Evolutionary conservation across 139 green algal genomes (phyloP), one percentile per base, ranked within the genome.

Genomic region (Marvania coccoides): DNA sequence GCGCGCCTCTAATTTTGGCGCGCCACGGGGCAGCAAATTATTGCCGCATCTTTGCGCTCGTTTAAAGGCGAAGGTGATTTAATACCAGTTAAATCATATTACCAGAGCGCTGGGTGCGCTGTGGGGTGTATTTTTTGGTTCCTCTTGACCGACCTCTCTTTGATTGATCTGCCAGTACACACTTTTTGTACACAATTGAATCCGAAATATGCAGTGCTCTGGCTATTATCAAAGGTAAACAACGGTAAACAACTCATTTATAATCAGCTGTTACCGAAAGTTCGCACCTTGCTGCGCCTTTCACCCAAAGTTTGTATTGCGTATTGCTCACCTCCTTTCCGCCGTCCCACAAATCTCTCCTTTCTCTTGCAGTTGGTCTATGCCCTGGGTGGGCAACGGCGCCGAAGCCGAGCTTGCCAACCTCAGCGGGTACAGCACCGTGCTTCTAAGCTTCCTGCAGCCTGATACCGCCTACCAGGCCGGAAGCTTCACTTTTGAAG

Each of bases 401-500:
- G 19, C 19, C 19, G 42, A 51, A 51, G 19, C 42, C 19, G 42
- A 51, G 19, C 19, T 51, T 19, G 42, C 42, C 19, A 51, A 51
- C 19, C 19, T 51, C 42, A 51, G 19, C 19, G 42, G 42, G 19
- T 51, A 51, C 42, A 51, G 19, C 42, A 51, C 42, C n/a, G 57
- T 64, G 13, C 30, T 56, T 12, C 24, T 64, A 14, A n/a, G 23
- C 0, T 64, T 64, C 26, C 30, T 64, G n/a, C 15, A 58, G 33
- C 57, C 57, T 6, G 26, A 64, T 55, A 64, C n/a, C 26, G 31
- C 57, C 14, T 64, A 64, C 48, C n/a, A n/a, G n/a, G 6, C 57
- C 10, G 57, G 57, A 46, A 38, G 57, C 15, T n/a, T 58, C 23
- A 64, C 57, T 29, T 64, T 64, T 58, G 57, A 64, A 64, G 57